phyloP scores from a whole-genome alignment of 2,329 filamentous ascomycete genomes.

The Pseudopithomyces maydicus region DNA sequence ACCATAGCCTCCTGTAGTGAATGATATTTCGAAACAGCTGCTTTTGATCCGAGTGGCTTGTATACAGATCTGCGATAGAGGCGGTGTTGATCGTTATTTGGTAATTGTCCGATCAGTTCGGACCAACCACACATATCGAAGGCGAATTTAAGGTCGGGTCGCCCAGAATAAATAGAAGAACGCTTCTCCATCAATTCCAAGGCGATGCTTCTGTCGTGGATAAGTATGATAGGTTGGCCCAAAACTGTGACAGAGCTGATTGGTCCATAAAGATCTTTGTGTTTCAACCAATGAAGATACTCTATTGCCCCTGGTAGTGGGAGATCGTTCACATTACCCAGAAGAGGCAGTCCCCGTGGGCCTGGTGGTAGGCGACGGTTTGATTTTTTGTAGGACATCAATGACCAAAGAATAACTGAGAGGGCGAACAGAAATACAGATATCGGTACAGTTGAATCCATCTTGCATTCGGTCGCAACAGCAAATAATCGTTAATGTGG shows the following conservation, averaged over 20 bases:
- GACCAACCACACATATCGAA: constrained; percentile 42
- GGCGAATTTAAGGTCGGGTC: neutral
- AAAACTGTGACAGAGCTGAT: constrained; percentile 30
- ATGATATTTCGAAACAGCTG: constrained; percentile 47
- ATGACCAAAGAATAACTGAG: neutral
- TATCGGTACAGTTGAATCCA: neutral
- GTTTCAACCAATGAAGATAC: constrained; percentile 45
- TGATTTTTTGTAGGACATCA: neutral
- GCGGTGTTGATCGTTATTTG: constrained; percentile 44
- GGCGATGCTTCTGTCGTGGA: constrained; percentile 28
- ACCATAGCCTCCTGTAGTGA: constrained; percentile 52
- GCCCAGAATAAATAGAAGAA: constrained; percentile 8
- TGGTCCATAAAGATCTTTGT: constrained; percentile 44
- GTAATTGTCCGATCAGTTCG: constrained; percentile 39
- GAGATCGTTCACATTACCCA: constrained; percentile 51
- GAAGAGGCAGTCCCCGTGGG: constrained; percentile 50
- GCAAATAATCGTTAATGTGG: too few species aligned
- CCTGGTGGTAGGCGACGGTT: constrained; percentile 50
- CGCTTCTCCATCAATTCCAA: constrained; percentile 30
- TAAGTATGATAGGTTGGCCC: constrained; percentile 29
- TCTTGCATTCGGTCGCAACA: neutral
- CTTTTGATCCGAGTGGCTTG: constrained; percentile 52
- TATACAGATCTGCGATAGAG: constrained; percentile 53
- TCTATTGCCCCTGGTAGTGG: neutral
- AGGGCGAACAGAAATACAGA: neutral